phyloP scores from a whole-genome alignment of 805 yeast species.

The Kodamaea hsintzibuensis region DNA sequence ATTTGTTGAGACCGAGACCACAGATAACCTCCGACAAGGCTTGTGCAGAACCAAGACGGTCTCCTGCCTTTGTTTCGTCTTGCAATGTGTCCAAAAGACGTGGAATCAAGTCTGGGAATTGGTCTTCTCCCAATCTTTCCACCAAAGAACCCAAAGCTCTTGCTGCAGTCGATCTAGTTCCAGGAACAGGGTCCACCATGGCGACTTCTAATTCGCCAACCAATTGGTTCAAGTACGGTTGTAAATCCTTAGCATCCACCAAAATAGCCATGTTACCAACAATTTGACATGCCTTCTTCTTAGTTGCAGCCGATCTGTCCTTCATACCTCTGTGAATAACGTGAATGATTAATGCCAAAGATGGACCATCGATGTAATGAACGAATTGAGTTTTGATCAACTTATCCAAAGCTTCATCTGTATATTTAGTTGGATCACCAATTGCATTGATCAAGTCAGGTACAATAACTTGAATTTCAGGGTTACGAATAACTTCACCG shows the following conservation, averaged over 20 bases:
- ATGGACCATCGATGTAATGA: conserved; percentile 97
- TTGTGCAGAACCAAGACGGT: conserved; percentile 95
- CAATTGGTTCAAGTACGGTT: conserved; percentile 77
- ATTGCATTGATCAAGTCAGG: conserved; percentile 87
- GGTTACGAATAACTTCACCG: conserved; percentile 96
- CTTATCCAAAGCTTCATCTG: conserved; percentile 84
- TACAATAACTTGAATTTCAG: conserved; percentile 91
- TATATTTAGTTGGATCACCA: conserved; percentile 90
- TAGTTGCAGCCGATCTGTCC: conserved; percentile 90
- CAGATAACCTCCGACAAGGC: conserved; percentile 91
- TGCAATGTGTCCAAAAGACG: conserved; percentile 72
- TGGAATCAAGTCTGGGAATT: conserved; percentile 88
- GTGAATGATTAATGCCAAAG: conserved; percentile 90
- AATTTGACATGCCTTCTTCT: conserved; percentile 93
- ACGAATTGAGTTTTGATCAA: conserved; percentile 90
- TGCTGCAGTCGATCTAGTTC: conserved; percentile 95
- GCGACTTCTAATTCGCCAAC: conserved; percentile 85
- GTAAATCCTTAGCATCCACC: conserved; percentile 82
- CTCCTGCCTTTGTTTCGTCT: conserved; percentile 81
- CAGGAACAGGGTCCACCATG: conserved; percentile 98
- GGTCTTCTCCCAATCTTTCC: conserved; percentile 94
- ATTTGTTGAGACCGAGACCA: conserved; percentile 83
- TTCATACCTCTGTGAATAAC: conserved; percentile 94
- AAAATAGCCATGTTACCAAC: conserved; percentile 98
- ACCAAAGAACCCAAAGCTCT: conserved; percentile 95